These are phyloP conservation scores for Lactarius quietus DNA, from an alignment of 768 basidiomycete genomes.

Conservation along the genomic window DNA sequence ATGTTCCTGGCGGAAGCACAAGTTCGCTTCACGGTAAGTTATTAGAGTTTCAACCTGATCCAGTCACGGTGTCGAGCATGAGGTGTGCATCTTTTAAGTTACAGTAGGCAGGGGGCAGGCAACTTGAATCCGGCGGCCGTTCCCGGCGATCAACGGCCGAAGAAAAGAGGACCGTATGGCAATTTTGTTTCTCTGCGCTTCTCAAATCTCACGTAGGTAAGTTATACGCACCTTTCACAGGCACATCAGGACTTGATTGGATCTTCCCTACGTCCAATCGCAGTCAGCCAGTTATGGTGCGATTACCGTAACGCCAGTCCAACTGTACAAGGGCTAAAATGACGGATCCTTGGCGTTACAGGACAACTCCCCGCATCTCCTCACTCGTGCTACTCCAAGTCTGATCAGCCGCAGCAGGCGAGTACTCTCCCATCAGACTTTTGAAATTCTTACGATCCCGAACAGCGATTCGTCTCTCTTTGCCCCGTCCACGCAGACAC, in stretches of 20 bases:
- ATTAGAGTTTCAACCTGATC: not conserved
- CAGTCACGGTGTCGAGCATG: not conserved
- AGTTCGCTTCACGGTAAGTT: not conserved
- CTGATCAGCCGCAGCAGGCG: conserved; percentile 17
- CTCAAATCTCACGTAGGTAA: conserved; percentile 9
- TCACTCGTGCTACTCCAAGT: conserved; percentile 1
- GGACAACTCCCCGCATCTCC: not conserved
- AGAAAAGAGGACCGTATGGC: not conserved
- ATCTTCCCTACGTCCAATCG: not conserved
- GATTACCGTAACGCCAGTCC: conserved; percentile 15
- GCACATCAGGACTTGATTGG: not conserved
- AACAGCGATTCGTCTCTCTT: conserved; percentile 3
- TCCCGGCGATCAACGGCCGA: not conserved
- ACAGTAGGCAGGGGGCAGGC: too few relatives aligned
- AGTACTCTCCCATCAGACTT: not conserved
- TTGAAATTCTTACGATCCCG: not conserved
- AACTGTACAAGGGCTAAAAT: conserved; percentile 22
- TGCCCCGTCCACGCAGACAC: not conserved
- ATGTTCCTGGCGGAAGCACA: not conserved
- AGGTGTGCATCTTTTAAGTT: not conserved
- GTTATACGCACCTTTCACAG: not conserved
- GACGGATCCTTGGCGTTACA: not conserved
- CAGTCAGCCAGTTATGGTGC: conserved; percentile 22
- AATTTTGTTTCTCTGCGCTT: not conserved
- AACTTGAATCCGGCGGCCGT: too few relatives aligned